These are phyloP conservation scores for Pythium sukuiense DNA, from an alignment of 352 stramenopile genomes.

Conservation along the genomic window DNA sequence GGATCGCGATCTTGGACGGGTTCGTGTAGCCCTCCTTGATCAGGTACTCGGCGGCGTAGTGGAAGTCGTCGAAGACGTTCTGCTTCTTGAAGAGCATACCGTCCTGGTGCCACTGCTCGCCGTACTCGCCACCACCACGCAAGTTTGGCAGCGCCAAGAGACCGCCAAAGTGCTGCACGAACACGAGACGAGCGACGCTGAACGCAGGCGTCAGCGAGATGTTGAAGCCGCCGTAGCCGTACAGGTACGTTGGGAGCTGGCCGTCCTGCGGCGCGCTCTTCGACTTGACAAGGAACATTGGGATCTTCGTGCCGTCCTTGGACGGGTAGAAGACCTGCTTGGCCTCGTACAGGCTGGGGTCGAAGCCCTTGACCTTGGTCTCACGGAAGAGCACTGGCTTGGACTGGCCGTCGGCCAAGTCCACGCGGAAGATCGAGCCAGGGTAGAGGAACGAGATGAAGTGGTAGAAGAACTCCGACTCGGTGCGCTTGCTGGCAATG, in stretches of 20 bases:
- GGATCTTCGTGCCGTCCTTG: constrained; percentile 94
- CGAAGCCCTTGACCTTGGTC: constrained; percentile 83
- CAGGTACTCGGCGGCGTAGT: constrained; percentile 92
- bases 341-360: constrained; percentile 76
- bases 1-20: constrained; percentile 87
- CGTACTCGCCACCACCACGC: constrained; percentile 93
- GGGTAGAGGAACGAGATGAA: constrained; percentile 88
- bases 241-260: constrained; percentile 89
- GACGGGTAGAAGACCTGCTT: constrained; percentile 89
- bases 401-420: constrained; percentile 41
- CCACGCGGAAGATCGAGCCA: constrained; percentile 75
- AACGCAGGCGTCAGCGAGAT: constrained; percentile 92
- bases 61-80: constrained; percentile 96
- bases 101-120: constrained; percentile 90
- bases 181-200: constrained; percentile 80
- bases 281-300: constrained; percentile 94
- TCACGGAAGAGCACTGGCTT: constrained; percentile 63
- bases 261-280: constrained; percentile 78
- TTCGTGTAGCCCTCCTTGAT: constrained; percentile 89
- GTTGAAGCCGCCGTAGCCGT: constrained; percentile 96
- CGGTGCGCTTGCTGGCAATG: constrained; percentile 65
- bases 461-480: constrained; percentile 88
- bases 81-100: constrained; percentile 93
- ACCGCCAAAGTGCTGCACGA: constrained; percentile 91
- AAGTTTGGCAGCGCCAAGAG: constrained; percentile 94